A percentile compares a stretch with the other conserved stretches of the same genome.
phyloP scores from a whole-genome alignment of 2,329 filamentous ascomycete genomes.

The Pyrenochaeta sp. region DNA sequence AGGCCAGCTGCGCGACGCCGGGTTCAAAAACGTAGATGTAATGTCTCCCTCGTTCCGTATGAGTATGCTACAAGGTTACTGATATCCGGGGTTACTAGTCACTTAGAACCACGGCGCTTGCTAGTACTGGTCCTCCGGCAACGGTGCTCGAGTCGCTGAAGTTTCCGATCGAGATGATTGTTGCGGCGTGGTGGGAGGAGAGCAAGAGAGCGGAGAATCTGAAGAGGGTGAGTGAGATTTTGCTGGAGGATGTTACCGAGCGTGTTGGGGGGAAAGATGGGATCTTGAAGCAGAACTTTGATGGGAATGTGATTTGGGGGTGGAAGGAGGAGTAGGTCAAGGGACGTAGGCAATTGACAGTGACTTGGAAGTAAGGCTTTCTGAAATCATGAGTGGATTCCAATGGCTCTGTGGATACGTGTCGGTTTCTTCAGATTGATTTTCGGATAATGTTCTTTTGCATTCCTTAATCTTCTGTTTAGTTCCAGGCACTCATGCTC shows the following conservation, averaged over 20 bases:
- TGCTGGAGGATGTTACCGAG: slow-evolving; percentile 16
- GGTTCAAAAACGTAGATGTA: slow-evolving; percentile 21
- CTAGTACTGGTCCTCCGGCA: slow-evolving; percentile 19
- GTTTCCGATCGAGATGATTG: slow-evolving; percentile 22
- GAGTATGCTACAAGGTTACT: not conserved
- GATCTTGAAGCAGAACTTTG: slow-evolving; percentile 17
- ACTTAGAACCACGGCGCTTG: slow-evolving; percentile 7
- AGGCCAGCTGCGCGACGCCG: slow-evolving; percentile 19
- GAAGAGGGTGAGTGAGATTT: slow-evolving; percentile 11
- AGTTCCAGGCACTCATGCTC: too few species aligned
- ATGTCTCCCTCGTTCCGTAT: not conserved
- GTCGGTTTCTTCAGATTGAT: too few species aligned
- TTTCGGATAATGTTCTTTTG: too few species aligned
- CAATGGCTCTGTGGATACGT: too few species aligned
- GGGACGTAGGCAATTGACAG: too few species aligned
- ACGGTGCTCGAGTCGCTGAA: slow-evolving; percentile 22
- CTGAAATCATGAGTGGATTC: too few species aligned
- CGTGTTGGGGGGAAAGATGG: slow-evolving; percentile 17
- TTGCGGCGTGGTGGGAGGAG: slow-evolving; percentile 25
- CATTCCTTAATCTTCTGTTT: too few species aligned
- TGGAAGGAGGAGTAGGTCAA: slow-evolving; percentile 19
- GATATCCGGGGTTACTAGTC: too few species aligned
- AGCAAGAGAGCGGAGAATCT: slow-evolving; percentile 16
- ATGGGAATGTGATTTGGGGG: slow-evolving; percentile 23
- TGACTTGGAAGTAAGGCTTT: too few species aligned